Conservation (phyloP, 2,329 filamentous ascomycete species). For the Hymenoscyphus occultus region DNA sequence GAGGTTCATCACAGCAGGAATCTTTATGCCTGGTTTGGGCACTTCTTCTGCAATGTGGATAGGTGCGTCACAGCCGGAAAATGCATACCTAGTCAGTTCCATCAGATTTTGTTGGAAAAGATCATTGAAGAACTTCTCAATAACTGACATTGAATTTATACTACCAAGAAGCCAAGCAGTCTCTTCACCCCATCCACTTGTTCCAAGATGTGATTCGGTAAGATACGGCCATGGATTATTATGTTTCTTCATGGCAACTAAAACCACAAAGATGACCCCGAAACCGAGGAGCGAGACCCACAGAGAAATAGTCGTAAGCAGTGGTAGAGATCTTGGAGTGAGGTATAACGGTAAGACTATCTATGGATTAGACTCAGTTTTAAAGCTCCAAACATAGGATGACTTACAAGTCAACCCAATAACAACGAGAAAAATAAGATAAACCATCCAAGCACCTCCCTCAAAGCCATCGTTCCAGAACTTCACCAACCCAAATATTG, state of each 20-base stretch:
- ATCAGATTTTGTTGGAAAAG: not conserved
- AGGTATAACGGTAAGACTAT: conserved; percentile 2
- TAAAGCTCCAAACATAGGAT: not conserved
- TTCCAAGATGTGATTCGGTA: conserved; percentile 11
- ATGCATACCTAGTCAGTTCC: conserved; percentile 7
- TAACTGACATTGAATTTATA: conserved; percentile 12
- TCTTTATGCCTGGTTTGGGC: conserved; percentile 62
- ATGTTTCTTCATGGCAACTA: conserved; percentile 3
- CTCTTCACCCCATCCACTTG: conserved; percentile 13
- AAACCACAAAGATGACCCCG: not conserved
- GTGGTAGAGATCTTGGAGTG: not conserved
- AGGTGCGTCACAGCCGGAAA: conserved; percentile 9
- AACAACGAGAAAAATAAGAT: conserved; percentile 7
- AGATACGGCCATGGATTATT: conserved; percentile 8
- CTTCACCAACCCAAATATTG: conserved; percentile 13
- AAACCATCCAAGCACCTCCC: conserved; percentile 9
- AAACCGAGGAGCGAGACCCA: conserved; percentile 1
- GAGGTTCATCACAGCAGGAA: conserved; percentile 66
- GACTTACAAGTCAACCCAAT: not conserved
- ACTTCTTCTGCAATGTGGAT: conserved; percentile 61
- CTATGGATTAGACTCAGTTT: not conserved
- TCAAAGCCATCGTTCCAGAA: conserved; percentile 14
- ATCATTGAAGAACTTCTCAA: not conserved
- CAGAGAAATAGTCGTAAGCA: not conserved
- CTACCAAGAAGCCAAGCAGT: conserved; percentile 16